phyloP scores from a whole-genome alignment of 441 rosid species.

The Theobroma grandiflorum region DNA sequence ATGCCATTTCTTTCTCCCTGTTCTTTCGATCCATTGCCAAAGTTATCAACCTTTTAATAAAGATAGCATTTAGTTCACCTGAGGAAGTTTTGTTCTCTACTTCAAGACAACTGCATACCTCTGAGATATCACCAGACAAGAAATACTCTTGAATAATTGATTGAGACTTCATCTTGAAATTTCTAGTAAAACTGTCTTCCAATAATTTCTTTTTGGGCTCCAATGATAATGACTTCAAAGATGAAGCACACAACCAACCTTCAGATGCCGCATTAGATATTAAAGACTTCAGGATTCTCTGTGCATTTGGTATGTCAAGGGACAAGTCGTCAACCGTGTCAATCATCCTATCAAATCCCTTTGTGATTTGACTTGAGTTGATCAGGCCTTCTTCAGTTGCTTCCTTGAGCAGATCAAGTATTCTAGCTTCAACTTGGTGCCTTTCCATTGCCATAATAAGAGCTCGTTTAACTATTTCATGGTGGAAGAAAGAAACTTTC shows the following conservation, averaged over 20 bases:
- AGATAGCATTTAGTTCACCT: conserved; percentile 68
- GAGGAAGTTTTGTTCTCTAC: conserved; percentile 52
- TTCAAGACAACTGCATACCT: conserved; percentile 69
- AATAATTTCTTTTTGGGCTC: conserved; percentile 43
- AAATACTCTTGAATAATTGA: conserved; percentile 78
- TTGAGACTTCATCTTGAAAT: conserved; percentile 69
- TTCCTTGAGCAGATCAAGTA: conserved; percentile 70
- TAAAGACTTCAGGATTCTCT: conserved; percentile 58
- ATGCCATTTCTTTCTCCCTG: conserved; percentile 93
- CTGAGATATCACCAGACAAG: conserved; percentile 70
- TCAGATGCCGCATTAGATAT: conserved; percentile 85
- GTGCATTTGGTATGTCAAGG: conserved; percentile 81
- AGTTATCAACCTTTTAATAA: conserved; percentile 75
- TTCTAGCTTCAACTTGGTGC: conserved; percentile 55
- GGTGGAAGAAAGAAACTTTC: conserved; percentile 85
- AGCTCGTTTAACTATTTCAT: conserved; percentile 81
- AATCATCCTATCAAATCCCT: conserved; percentile 77
- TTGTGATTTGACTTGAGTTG: conserved; percentile 76
- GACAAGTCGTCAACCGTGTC: conserved; percentile 78
- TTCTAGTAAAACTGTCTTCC: conserved; percentile 50
- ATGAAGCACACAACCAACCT: conserved; percentile 86
- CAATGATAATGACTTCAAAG: conserved; percentile 60
- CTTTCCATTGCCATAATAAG: conserved; percentile 82
- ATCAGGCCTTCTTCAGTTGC: conserved; percentile 76
- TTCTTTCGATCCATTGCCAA: conserved; percentile 88